phyloP scores from a whole-genome alignment of 2,329 filamentous ascomycete species.

The Daldinia sp. region DNA sequence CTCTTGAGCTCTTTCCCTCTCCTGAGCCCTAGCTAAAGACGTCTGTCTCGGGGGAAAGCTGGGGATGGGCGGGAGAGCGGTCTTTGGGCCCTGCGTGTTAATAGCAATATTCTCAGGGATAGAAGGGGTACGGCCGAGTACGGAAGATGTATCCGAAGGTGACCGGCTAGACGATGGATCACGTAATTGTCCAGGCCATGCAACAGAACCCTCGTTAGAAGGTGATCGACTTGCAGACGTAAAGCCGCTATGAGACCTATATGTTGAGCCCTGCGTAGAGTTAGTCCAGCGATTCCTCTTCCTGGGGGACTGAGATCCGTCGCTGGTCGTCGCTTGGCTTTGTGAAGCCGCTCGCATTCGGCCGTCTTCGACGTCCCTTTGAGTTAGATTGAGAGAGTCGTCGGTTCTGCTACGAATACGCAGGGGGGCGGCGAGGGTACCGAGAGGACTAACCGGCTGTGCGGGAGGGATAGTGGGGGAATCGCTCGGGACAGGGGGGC shows the following conservation, averaged over 20 bases:
- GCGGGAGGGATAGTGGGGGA: slow-evolving; percentile 51
- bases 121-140: slow-evolving; percentile 34
- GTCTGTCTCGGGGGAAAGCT: slow-evolving; percentile 46
- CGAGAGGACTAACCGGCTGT: slow-evolving; percentile 45
- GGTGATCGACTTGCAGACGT: slow-evolving; percentile 41
- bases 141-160: slow-evolving; percentile 42
- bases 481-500: slow-evolving; percentile 44
- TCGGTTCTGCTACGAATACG: slow-evolving; percentile 35
- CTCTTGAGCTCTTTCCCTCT: not conserved
- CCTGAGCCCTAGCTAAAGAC: slow-evolving; percentile 42
- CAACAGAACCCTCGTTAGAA: slow-evolving; percentile 33
- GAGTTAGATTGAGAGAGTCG: slow-evolving; percentile 22
- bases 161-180: slow-evolving; percentile 35
- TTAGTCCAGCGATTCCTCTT: slow-evolving; percentile 50
- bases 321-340: slow-evolving; percentile 45
- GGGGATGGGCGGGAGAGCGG: slow-evolving; percentile 30
- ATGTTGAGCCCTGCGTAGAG: slow-evolving; percentile 48
- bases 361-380: slow-evolving; percentile 44
- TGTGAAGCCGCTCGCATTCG: slow-evolving; percentile 46
- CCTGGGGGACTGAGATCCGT: slow-evolving; percentile 47
- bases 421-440: slow-evolving; percentile 29
- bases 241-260: slow-evolving; percentile 42
- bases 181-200: slow-evolving; percentile 31
- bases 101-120: slow-evolving; percentile 44
- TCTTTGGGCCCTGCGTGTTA: slow-evolving; percentile 32